A percentile compares a stretch with the other conserved stretches of the same genome.
These are phyloP conservation scores for Auriscalpium vulgare DNA, from an alignment of 768 basidiomycete genomes.

Conservation along the genomic window DNA sequence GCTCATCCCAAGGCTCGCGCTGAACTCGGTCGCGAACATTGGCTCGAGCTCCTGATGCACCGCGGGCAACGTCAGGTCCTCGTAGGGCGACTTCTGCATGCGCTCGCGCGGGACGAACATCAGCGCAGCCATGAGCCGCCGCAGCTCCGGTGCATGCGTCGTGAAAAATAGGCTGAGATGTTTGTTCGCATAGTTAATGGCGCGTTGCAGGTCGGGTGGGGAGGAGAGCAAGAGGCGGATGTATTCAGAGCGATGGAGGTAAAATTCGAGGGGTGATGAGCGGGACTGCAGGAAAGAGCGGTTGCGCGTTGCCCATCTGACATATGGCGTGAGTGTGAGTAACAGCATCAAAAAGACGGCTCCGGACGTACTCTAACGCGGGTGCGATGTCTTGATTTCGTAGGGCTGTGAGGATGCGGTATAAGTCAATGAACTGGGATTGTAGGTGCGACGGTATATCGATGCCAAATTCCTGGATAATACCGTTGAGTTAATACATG, in stretches of 20 bases:
- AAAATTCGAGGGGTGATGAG: slow-evolving; percentile 79
- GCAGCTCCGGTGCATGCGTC: slow-evolving; percentile 56
- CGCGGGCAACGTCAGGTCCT: slow-evolving; percentile 61
- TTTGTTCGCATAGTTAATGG: slow-evolving; percentile 68
- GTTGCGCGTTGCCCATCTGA: slow-evolving; percentile 74
- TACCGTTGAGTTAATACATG: neutral
- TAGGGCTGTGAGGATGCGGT: slow-evolving; percentile 63
- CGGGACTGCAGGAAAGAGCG: slow-evolving; percentile 56
- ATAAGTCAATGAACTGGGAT: slow-evolving; percentile 58
- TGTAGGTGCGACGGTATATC: slow-evolving; percentile 44
- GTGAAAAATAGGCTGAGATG: slow-evolving; percentile 57
- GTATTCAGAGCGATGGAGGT: slow-evolving; percentile 87
- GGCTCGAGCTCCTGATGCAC: slow-evolving; percentile 74
- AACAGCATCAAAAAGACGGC: neutral
- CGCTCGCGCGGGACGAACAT: slow-evolving; percentile 62
- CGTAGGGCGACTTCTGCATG: slow-evolving; percentile 65
- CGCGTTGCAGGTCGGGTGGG: slow-evolving; percentile 47
- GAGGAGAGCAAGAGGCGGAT: slow-evolving; percentile 66
- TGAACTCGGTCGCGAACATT: slow-evolving; percentile 85
- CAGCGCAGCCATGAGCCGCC: slow-evolving; percentile 60
- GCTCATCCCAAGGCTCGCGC: slow-evolving; percentile 81
- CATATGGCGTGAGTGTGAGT: neutral
- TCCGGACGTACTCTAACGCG: slow-evolving; percentile 61
- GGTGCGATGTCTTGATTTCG: slow-evolving; percentile 58
- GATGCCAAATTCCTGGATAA: slow-evolving; percentile 55